phyloP scores from a whole-genome alignment of 2,329 filamentous ascomycete genomes.

The Aspergillus cejpii region DNA sequence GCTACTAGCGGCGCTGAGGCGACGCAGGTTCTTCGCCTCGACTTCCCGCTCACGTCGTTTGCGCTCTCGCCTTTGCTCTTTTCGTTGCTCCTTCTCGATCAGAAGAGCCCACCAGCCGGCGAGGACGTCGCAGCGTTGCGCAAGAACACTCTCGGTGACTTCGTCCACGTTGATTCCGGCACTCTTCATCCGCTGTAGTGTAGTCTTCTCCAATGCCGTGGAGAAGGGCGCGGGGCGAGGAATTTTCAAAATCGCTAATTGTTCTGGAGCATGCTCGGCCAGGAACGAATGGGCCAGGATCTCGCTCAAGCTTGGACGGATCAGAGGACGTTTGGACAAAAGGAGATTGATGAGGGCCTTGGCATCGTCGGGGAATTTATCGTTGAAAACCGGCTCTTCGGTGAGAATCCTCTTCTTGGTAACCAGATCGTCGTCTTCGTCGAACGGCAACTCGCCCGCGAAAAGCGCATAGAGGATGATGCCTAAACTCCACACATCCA shows the following conservation, averaged over 20 bases:
- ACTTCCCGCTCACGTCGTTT: constrained; percentile 79
- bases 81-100: constrained; percentile 89
- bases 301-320: constrained; percentile 74
- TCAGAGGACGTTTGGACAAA: constrained; percentile 82
- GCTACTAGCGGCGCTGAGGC: constrained; percentile 83
- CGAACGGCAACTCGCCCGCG: constrained; percentile 79
- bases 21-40: constrained; percentile 69
- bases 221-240: constrained; percentile 76
- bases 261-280: constrained; percentile 74
- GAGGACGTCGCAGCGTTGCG: constrained; percentile 80
- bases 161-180: constrained; percentile 91
- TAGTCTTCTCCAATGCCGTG: constrained; percentile 81
- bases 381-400: constrained; percentile 78
- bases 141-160: constrained; percentile 87
- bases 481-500: constrained; percentile 96
- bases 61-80: constrained; percentile 68
- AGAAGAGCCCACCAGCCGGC: constrained; percentile 95
- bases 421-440: constrained; percentile 85
- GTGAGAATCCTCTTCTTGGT: constrained; percentile 80
- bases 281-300: constrained; percentile 85
- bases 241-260: constrained; percentile 81
- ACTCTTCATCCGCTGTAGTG: constrained; percentile 82
- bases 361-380: constrained; percentile 70
- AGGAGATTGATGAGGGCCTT: constrained; percentile 68
- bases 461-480: constrained; percentile 82